These are phyloP conservation scores for Daldinia loculata DNA, from an alignment of 495 filamentous ascomycete species.

Conservation along the genomic window DNA sequence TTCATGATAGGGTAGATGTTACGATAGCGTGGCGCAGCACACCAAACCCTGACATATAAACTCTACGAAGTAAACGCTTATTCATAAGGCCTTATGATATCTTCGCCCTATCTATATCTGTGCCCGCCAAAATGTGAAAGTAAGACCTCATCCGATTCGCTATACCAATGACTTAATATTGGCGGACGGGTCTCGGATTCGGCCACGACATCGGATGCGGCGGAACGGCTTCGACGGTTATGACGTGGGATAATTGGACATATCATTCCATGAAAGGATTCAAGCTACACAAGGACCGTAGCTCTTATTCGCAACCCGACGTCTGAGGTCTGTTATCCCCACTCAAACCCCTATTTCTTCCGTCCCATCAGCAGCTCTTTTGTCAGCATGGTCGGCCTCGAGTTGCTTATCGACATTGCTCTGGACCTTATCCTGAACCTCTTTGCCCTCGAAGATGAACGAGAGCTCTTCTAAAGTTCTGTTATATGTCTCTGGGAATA, in stretches of 20 bases:
- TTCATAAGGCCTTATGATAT: not conserved
- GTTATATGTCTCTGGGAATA: slow-evolving; percentile 69
- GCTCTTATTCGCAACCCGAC: not conserved
- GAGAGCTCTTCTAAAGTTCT: slow-evolving; percentile 59
- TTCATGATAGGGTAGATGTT: too few relatives aligned
- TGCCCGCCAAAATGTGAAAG: not conserved
- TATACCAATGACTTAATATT: not conserved
- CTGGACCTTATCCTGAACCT: slow-evolving; percentile 48
- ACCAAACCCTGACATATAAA: not conserved
- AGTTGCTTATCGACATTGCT: slow-evolving; percentile 50
- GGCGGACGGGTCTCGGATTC: not conserved
- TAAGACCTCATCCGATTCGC: not conserved
- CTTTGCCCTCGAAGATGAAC: slow-evolving; percentile 54
- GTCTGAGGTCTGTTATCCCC: not conserved
- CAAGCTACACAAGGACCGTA: not conserved
- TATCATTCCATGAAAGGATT: not conserved
- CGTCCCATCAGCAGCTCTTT: not conserved
- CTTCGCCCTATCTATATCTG: not conserved
- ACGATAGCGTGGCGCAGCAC: too few relatives aligned
- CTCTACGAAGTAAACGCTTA: not conserved
- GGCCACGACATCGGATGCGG: not conserved
- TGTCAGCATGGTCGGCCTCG: slow-evolving; percentile 33
- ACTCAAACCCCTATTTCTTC: slow-evolving; percentile 14
- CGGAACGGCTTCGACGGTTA: not conserved
- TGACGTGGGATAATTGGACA: not conserved